Base-by-base conservation (phyloP, 2,329 filamentous ascomycete genomes). In the Shiraia bambusicola region DNA sequence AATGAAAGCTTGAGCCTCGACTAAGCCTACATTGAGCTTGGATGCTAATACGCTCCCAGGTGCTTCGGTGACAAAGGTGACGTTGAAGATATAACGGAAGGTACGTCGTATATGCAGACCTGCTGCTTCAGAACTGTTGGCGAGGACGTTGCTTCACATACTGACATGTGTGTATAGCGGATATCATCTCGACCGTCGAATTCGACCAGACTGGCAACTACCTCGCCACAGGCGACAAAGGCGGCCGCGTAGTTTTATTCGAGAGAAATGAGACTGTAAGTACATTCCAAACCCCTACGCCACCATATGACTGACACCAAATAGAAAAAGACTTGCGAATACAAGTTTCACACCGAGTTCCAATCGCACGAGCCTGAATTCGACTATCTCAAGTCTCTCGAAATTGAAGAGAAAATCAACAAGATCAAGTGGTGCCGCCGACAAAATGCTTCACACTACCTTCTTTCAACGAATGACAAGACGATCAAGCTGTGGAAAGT, bases 391-490 rank as follows among this genome's bases (percentile, higher is more conserved):
- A 98, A 98, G 75, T 98, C 93, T 25, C 81, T 98, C 59, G 93
- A 98, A 74, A 98, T 98, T 66, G 93, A 98, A 79, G 93, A 98
- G 74, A 98, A 98, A 77, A 98, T 98, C 80, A 98, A 98, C 81
- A 98, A 98, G 79, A 98, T 98, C 76, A 98, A 97, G 73, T 98
- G 93, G 93, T 98, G 93, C 72, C 85, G 87, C 67, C 86, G 93
- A 73, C 92, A 97, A 74, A 98, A 98, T 78, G 88, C 92, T 49
- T 97, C 93, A 41, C 93, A 98, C 75, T 98, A 95, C 72, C 83
- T 98, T 37, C 82, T 98, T 42, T 97, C 93, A 30, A 98, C 93
- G 60, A 98, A 98, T 69, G 93, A 98, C 78, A 98, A 98, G 79
- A 98, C 93, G 29, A 98, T 98, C 80, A 98, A 98, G 77, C 78